These are phyloP conservation scores for Botrytis tulipae DNA, from an alignment of 2,329 filamentous ascomycete genomes.

Conservation along the genomic window DNA sequence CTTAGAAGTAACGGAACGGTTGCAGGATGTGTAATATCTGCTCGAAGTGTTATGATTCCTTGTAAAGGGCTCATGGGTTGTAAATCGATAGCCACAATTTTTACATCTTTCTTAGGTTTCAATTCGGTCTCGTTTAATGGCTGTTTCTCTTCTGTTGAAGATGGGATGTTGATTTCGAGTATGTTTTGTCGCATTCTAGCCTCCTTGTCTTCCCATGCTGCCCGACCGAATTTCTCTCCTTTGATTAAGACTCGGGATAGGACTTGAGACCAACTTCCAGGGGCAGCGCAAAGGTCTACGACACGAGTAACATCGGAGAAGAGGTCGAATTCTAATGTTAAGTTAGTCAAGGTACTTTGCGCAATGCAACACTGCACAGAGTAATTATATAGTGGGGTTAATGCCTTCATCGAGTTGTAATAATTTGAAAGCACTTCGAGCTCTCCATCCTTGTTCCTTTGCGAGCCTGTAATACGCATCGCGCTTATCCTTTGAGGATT, in stretches of 20 bases:
- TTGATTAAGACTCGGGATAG: constrained; percentile 91
- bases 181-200: constrained; percentile 62
- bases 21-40: constrained; percentile 95
- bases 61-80: constrained; percentile 94
- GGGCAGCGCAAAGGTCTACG: constrained; percentile 92
- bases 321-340: constrained; percentile 74
- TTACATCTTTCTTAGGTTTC: constrained; percentile 66
- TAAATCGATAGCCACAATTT: constrained; percentile 93
- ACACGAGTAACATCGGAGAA: constrained; percentile 89
- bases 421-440: constrained; percentile 93
- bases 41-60: constrained; percentile 87
- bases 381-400: constrained; percentile 12
- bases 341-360: constrained; percentile 9
- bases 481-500: constrained; percentile 97
- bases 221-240: constrained; percentile 82
- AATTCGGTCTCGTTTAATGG: constrained; percentile 31
- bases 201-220: constrained; percentile 84
- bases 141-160: constrained; percentile 31
- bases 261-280: constrained; percentile 96
- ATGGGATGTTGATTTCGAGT: constrained; percentile 41
- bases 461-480: constrained; percentile 97
- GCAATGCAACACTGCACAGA: neutral
- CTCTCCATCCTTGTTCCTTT: constrained; percentile 98
- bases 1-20: constrained; percentile 86
- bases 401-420: constrained; percentile 84